A percentile compares a stretch with the other conserved stretches of the same genome.
Conservation (phyloP, 345 rosid genomes). For the Salix udensis region DNA sequence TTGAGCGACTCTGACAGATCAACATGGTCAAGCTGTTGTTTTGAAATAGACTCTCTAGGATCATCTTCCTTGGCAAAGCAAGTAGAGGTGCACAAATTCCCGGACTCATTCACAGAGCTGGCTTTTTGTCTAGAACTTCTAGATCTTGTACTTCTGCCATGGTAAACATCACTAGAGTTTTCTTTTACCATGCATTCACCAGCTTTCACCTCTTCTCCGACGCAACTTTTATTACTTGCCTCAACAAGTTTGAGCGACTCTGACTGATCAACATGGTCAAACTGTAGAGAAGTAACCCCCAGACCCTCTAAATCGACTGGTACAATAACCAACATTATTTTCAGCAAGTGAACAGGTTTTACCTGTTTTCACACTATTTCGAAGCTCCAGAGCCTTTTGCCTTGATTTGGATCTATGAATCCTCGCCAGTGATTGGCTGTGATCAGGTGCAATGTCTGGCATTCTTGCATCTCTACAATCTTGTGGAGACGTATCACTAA, state of each 20-base stretch:
- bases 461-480: constrained; percentile 22
- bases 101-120: constrained; percentile 12
- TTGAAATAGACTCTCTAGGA: constrained; percentile 17
- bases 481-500: constrained; percentile 38
- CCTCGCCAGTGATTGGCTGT: constrained; percentile 47
- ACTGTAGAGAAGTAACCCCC: constrained; percentile 40
- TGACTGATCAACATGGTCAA: constrained; percentile 29
- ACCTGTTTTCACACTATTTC: constrained; percentile 53
- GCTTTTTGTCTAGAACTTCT: constrained; percentile 22
- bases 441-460: constrained; percentile 30
- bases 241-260: constrained; percentile 30
- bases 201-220: constrained; percentile 24
- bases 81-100: neutral
- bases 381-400: constrained; percentile 61
- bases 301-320: constrained; percentile 20
- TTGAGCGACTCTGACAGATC: constrained; percentile 27
- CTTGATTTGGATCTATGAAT: constrained; percentile 75
- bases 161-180: constrained; percentile 21
- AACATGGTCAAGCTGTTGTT: constrained; percentile 33
- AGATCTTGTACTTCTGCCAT: constrained; percentile 33
- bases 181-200: constrained; percentile 27
- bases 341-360: constrained; percentile 29
- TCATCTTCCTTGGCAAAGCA: neutral
- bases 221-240: constrained; percentile 26
- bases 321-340: constrained; percentile 22